Conservation (phyloP, 352 stramenopile genomes). For the Hyaloperonospora brassicae region DNA sequence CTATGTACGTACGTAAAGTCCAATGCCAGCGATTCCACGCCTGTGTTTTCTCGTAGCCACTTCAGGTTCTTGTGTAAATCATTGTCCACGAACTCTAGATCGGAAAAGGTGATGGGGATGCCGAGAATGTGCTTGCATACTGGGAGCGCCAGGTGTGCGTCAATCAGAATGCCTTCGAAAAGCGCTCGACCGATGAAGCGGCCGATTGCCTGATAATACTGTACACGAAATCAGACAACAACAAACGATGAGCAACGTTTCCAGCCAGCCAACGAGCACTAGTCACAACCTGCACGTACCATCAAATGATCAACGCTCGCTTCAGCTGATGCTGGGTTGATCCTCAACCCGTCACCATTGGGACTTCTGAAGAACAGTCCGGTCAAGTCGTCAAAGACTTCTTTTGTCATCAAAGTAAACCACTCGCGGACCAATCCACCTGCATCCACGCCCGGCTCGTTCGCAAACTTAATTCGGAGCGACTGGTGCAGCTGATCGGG, state of each 20-base stretch:
- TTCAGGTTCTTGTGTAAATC: conserved; percentile 84
- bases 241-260: conserved; percentile 11
- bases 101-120: conserved; percentile 85
- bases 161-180: conserved; percentile 83
- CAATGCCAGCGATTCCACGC: conserved; percentile 67
- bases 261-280: neutral
- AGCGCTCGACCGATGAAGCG: conserved; percentile 82
- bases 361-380: conserved; percentile 74
- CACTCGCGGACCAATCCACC: conserved; percentile 87
- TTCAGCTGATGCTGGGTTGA: conserved; percentile 77
- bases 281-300: conserved; percentile 20
- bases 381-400: conserved; percentile 80
- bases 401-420: conserved; percentile 87
- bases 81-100: conserved; percentile 86
- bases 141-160: conserved; percentile 75
- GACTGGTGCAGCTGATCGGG: conserved; percentile 81
- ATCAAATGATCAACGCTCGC: conserved; percentile 82
- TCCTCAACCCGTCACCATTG: conserved; percentile 73
- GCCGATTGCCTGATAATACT: conserved; percentile 86
- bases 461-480: conserved; percentile 86
- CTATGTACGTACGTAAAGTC: conserved; percentile 66
- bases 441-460: conserved; percentile 87
- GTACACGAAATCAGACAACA: conserved; percentile 3
- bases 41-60: conserved; percentile 73
- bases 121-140: conserved; percentile 88